Conservation (phyloP, 139 green algal species). For the Gonium pectorale region DNA sequence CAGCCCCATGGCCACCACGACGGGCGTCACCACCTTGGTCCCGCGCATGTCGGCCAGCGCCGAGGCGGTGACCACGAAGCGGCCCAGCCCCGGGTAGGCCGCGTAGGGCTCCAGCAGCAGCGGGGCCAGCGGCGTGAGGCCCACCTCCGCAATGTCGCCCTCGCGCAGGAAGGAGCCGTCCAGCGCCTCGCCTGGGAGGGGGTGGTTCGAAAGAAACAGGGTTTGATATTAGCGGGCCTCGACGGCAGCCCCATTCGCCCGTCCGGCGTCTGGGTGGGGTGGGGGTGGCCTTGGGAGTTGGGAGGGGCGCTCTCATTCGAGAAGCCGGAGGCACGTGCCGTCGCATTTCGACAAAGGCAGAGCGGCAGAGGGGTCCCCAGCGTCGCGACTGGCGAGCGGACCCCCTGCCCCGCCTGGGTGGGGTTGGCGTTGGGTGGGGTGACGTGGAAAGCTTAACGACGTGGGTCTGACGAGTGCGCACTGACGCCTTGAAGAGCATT, state of each 20-base stretch:
- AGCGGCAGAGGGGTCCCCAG: not conserved
- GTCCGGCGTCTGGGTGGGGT: slow-evolving; percentile 36
- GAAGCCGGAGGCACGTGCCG: not conserved
- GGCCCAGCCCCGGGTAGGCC: slow-evolving; percentile 73
- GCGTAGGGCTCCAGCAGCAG: slow-evolving; percentile 83
- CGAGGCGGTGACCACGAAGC: slow-evolving; percentile 73
- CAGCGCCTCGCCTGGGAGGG: slow-evolving; percentile 79
- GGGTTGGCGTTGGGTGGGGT: too few relatives aligned
- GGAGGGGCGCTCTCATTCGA: not conserved
- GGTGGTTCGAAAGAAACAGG: too few relatives aligned
- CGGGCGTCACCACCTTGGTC: not conserved
- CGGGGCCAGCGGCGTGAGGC: slow-evolving; percentile 78
- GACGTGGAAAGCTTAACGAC: too few relatives aligned
- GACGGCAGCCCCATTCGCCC: too few relatives aligned
- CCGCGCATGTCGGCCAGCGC: not conserved
- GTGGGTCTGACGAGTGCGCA: too few relatives aligned
- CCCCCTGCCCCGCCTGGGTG: too few relatives aligned
- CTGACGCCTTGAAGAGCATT: too few relatives aligned
- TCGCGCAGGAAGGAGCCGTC: slow-evolving; percentile 80
- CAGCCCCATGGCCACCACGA: slow-evolving; percentile 9
- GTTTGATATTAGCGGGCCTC: too few relatives aligned
- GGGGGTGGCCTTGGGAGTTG: not conserved
- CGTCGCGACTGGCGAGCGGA: not conserved
- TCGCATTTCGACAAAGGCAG: not conserved
- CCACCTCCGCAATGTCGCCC: slow-evolving; percentile 76